A percentile compares a stretch with the other conserved stretches of the same genome.
Evolutionary conservation across 2,329 filamentous ascomycete species (phyloP).

Genomic region (Fusarium annulatum): DNA sequence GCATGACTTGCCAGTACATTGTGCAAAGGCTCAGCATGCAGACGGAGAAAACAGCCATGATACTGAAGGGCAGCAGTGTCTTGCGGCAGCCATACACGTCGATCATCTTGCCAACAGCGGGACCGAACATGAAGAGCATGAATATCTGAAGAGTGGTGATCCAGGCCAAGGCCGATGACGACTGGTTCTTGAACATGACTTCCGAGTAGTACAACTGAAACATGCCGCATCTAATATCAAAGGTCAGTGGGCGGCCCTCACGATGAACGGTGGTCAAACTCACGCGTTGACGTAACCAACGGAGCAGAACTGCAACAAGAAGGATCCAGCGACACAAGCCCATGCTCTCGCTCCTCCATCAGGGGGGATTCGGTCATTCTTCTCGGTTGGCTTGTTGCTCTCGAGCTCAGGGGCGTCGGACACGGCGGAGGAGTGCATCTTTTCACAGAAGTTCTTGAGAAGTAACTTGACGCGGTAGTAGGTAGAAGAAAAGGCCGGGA

Average conservation of each 20-base stretch:
- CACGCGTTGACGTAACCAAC: conserved; percentile 2
- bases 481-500: background rate
- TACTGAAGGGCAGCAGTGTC: background rate
- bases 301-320: conserved; percentile 1
- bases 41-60: background rate
- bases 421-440: background rate
- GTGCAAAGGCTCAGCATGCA: background rate
- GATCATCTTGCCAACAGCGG: background rate
- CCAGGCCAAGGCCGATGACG: background rate
- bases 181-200: background rate
- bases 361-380: background rate
- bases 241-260: background rate
- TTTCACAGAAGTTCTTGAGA: background rate
- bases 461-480: background rate
- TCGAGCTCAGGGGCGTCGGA: background rate
- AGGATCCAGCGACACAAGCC: background rate
- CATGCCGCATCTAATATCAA: background rate
- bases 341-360: background rate
- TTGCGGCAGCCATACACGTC: background rate
- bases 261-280: background rate
- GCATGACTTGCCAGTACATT: background rate
- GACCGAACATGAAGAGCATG: background rate
- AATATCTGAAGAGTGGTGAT: background rate
- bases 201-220: conserved; percentile 1
- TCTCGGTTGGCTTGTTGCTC: background rate